A percentile compares a stretch with the other conserved stretches of the same genome.
phyloP scores from a whole-genome alignment of 768 basidiomycete genomes.

The Mycena belliarum region DNA sequence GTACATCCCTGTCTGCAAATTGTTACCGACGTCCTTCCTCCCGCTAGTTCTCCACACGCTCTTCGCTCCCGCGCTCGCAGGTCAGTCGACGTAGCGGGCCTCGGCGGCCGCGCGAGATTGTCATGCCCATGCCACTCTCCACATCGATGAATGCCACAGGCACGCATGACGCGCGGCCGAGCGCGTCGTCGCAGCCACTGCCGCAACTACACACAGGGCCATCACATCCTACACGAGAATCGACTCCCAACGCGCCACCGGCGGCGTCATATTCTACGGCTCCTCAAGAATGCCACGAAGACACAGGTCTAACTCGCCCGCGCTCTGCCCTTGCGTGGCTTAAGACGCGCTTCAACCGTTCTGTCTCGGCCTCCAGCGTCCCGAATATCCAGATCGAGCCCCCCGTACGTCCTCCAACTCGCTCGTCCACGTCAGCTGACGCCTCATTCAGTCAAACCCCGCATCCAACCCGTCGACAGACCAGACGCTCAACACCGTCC shows the following conservation, averaged over 20 bases:
- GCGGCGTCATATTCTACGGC: background rate
- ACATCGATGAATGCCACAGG: background rate
- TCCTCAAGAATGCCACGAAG: background rate
- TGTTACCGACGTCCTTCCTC: background rate
- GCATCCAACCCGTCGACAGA: slow-evolving; percentile 35
- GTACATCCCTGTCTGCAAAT: background rate
- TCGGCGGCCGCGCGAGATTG: slow-evolving; percentile 34
- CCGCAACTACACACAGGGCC: background rate
- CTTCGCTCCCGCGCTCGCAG: slow-evolving; percentile 10
- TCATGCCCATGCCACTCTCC: slow-evolving; percentile 27
- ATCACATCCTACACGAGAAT: background rate
- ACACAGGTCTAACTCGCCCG: slow-evolving; percentile 7
- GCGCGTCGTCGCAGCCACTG: background rate
- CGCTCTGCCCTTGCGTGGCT: slow-evolving; percentile 26
- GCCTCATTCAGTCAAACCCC: slow-evolving; percentile 38
- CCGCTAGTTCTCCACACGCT: slow-evolving; percentile 5
- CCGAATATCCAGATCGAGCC: slow-evolving; percentile 48
- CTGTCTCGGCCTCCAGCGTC: slow-evolving; percentile 35
- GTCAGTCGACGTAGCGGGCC: slow-evolving; percentile 16
- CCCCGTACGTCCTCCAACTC: slow-evolving; percentile 36
- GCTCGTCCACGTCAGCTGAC: background rate
- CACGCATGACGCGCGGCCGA: background rate
- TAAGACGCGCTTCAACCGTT: slow-evolving; percentile 30
- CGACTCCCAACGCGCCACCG: background rate
- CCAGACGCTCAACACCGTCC: slow-evolving; percentile 36